phyloP scores from a whole-genome alignment of 1,284 basidiomycete genomes.

The Wolfiporia cocos region DNA sequence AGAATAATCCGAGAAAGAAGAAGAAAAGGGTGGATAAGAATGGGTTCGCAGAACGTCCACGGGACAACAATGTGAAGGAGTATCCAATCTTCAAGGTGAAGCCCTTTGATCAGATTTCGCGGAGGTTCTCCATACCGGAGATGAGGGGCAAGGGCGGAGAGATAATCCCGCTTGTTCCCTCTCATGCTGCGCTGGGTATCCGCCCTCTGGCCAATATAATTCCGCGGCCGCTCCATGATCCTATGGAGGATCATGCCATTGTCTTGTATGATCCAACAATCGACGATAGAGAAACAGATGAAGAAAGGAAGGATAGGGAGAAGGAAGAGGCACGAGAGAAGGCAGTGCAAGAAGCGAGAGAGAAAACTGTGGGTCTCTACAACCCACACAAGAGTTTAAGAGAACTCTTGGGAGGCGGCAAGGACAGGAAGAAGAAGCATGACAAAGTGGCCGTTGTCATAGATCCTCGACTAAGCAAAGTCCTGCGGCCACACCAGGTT shows the following conservation, averaged over 20 bases:
- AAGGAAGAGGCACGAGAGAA: constrained; percentile 61
- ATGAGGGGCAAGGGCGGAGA: constrained; percentile 83
- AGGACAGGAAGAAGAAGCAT: constrained; percentile 57
- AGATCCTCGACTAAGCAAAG: constrained; percentile 83
- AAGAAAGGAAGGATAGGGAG: constrained; percentile 65
- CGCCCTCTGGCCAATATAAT: constrained; percentile 80
- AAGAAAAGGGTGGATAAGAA: constrained; percentile 49
- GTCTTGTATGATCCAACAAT: constrained; percentile 97
- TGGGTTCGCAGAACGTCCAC: constrained; percentile 32
- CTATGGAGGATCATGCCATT: constrained; percentile 97
- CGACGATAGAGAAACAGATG: constrained; percentile 85
- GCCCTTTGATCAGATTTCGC: constrained; percentile 61
- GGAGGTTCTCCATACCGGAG: constrained; percentile 81
- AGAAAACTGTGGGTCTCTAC: constrained; percentile 64
- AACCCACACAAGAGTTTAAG: constrained; percentile 93
- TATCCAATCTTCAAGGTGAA: constrained; percentile 86
- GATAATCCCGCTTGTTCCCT: constrained; percentile 55
- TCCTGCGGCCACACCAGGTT: constrained; percentile 94
- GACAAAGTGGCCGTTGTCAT: constrained; percentile 96
- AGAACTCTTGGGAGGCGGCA: constrained; percentile 74
- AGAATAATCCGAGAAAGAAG: constrained; percentile 49
- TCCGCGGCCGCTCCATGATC: constrained; percentile 91
- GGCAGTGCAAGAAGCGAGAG: constrained; percentile 57
- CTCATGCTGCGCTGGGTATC: constrained; percentile 81
- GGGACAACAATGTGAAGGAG: constrained; percentile 49